Evolutionary conservation across 345 rosid species (phyloP), one percentile per base, ranked within the genome.

Genomic region (Streptanthus diversifolius): DNA sequence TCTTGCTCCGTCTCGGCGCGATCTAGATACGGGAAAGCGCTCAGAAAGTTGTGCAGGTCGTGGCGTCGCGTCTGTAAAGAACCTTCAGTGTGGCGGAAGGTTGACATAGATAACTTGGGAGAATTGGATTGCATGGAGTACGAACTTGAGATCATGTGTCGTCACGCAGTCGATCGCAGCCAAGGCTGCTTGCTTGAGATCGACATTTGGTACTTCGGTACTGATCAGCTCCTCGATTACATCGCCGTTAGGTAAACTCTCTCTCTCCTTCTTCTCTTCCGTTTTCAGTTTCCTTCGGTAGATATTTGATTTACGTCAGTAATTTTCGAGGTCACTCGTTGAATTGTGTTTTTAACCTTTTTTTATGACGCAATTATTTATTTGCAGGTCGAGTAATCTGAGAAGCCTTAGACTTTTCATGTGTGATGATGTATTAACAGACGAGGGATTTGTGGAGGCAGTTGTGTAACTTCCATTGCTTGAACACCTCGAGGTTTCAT

Each of bases 81-180:
- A 1, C 88, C 88, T 1, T 67, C 72, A 0, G 70, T 85, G 81
- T 88, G 92, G 85, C 66, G 83, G 29, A 61, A 67, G 66, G 78
- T 85, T 58, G 79, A 82, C 59, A 74, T 87, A 70, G 33, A 4
- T 14, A 56, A 73, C 29, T 12, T 0, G 1, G 71, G 25, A 29
- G 49, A 70, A 54, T 8, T 1, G 27, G 35, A 7, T 21, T 60
- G 3, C 2, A 6, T 32, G 18, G 66, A 40, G 0, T 4, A 18
- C 29, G 44, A 65, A 32, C 19, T 54, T 24, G 81, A 43, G 3
- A n/a, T 2, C 43, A 54, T 85, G 68, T 85, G 82, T 52, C 67
- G 78, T 63, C 48, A 65, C 55, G 95, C 93, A 5, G 72, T 89
- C 33, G 90, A 89, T 63, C 84, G 82, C 10, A 86, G 93, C 79